Base-by-base conservation (phyloP, 2,329 filamentous ascomycete species). In the Colletotrichum sp. region DNA sequence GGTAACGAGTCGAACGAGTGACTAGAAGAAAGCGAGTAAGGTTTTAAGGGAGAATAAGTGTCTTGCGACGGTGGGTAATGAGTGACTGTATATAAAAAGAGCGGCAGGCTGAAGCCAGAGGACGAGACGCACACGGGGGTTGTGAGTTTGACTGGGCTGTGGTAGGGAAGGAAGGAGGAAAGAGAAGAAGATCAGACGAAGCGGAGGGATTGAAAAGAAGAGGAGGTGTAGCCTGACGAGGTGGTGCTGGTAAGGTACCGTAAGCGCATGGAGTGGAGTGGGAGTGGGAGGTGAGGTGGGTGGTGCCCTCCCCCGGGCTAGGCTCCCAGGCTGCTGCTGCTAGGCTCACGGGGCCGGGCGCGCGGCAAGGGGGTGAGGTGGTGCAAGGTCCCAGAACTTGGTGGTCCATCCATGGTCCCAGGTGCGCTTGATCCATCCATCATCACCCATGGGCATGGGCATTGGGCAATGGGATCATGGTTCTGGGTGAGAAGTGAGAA, bases 81-180 rank as follows among this genome's bases (percentile, higher is more conserved):
- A 76, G 71, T 76, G 75, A 75, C 74, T 76, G 75, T 76, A 76
- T 76, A 75, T 52, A 52, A 75, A 75, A 76, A 76, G 75, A 76
- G 66, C 52, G 75, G 28, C 75, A 76, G 71, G 75, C 75, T 75
- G 75, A 76, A 71, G 75, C 75, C 66, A 75, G 71, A 67, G 24
- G 62, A 67, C 55, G 72, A 72, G 72, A 75, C 68, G 69, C 68
- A 72, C 49, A 75, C 72, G 34, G 28, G 44, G 34, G 34, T 21
- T 59, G 13, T 63, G 59, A 63, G 55, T 24, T 66, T 60, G 60
- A 66, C 66, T 64, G 62, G 72, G 72, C 49, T 75, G 73, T 59
- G 70, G 69, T 57, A 65, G 36, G 70, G 49, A 76, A 64, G 65
- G 67, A 76, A 62, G 39, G 62, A 74, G 62, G 67, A 39, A 75